phyloP scores from a whole-genome alignment of 345 rosid species.

The Melaleuca alternifolia region DNA sequence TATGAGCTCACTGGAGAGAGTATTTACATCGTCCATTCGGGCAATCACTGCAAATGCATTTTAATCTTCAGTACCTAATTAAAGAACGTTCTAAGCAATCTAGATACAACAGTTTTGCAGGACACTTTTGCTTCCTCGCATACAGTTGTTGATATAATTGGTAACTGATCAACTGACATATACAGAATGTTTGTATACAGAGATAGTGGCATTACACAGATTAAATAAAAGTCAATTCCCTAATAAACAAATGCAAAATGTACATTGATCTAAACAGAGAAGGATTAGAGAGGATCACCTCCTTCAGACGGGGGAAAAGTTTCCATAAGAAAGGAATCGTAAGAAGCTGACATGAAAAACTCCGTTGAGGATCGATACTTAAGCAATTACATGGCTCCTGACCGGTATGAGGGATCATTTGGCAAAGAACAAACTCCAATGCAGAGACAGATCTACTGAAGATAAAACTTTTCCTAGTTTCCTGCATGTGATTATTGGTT shows the following conservation, averaged over 20 bases:
- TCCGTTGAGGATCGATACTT: constrained; percentile 47
- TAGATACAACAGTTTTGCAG: not conserved
- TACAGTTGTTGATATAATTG: not conserved
- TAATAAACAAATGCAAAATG: not conserved
- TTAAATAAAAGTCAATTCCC: not conserved
- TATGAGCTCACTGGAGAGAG: not conserved
- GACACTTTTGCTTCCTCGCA: not conserved
- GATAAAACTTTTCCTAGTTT: constrained; percentile 19
- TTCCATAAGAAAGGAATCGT: constrained; percentile 83
- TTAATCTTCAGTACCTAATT: not conserved
- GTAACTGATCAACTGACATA: not conserved
- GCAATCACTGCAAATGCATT: not conserved
- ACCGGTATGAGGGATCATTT: constrained; percentile 57
- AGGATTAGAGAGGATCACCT: constrained; percentile 28
- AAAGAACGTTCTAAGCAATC: not conserved
- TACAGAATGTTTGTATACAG: not conserved
- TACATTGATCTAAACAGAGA: not conserved
- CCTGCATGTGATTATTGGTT: constrained; percentile 29
- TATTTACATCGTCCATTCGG: not conserved
- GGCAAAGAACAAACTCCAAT: constrained; percentile 50
- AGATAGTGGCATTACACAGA: not conserved
- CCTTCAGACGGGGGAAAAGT: constrained; percentile 67
- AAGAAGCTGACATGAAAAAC: constrained; percentile 80
- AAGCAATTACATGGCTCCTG: constrained; percentile 58
- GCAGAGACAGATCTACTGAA: constrained; percentile 27